Evolutionary conservation across 139 green algal genomes (phyloP), one percentile per base, ranked within the genome.

Genomic region (Auxenochlorella pyrenoidosa): DNA sequence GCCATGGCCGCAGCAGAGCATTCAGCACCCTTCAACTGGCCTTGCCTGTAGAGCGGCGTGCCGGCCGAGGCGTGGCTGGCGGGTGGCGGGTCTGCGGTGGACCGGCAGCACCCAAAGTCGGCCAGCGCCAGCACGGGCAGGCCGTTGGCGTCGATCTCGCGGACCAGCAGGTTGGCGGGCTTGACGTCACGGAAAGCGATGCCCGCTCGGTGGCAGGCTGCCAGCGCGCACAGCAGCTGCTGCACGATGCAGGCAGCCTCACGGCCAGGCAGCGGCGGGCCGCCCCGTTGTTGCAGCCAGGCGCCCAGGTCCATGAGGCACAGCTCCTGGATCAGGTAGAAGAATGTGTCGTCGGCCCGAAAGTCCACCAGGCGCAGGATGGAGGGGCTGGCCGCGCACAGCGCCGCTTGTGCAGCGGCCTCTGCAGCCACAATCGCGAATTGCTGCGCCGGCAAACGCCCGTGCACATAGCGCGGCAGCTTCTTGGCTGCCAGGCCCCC

Each of bases 141-240:
- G 8, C 51, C 51, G 21, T 68, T 34, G 47, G 77, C 77, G 44
- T 44, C 51, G 13, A 68, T 36, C 30, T 34, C 19, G 47, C 77
- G 77, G 2, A 83, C n/a, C n/a, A 83, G 77, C 77, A 83, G 51
- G 77, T 83, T 83, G 32, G 54, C 47, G n/a, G 77, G 77, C 51
- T 83, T 83, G 77, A 83, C n/a, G 51, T 83, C 77, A 26, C 77
- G n/a, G 51, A 65, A 83, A 0, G 51, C 47, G 0, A 83, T 30
- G 47, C 77, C n/a, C 18, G 54, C 47, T 34, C 10, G 51, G 51
- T 83, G 77, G 77, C 77, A 83, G n/a, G 77, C 77, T 15, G 77
- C 77, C n/a, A 83, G 77, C 32, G 47, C 54, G n/a, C 30, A 30
- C 19, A 83, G 77, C 77, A 83, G 77, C 77, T 83, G 77, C 16